Base-by-base conservation (phyloP, 1,284 basidiomycete genomes). In the Ustilago cynodontis region DNA sequence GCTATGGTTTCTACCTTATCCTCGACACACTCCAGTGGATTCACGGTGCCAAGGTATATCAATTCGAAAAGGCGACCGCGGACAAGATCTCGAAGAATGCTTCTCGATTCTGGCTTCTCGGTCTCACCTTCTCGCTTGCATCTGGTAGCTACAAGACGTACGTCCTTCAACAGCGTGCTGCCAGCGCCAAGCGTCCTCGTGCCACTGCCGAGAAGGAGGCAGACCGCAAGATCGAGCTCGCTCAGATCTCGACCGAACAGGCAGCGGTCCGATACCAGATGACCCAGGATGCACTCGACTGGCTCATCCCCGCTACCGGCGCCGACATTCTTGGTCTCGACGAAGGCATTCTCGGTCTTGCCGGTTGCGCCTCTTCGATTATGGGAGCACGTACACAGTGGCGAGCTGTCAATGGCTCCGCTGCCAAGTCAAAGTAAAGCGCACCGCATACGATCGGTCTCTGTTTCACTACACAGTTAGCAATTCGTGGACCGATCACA, bases 81-180 rank as follows among this genome's bases (percentile, higher is more conserved):
- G 88, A 91, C 67, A 90, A 88, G 77, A 88, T 95, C 59, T 88
- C 90, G 72, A 92, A 91, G 86, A 89, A 90, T 39, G 92, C 94
- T 5, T 93, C 93, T 85, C 90, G 92, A 59, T 93, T 95, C 87
- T 99, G 96, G 96, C 88, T 98, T 49, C 89, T 91, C 11, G 97
- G 95, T 2, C 81, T 85, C 55, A 61, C 80, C 28, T 82, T 82
- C 69, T 81, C 75, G 45, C 78, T 84, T 24, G 63, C 81, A 47
- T 77, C 75, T 26, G 81, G 82, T 41, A 68, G 71, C 37, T 85
- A 85, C 82, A 85, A 83, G 81, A 81, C 78, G n/a, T 79, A 83
- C 61, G 80, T 77, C 14, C 77, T 86, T 8, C 62, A 77, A 58
- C 78, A 85, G 75, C 82, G 83, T 57, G 63, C 56, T 54, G 67